Conservation (phyloP, 1,284 basidiomycete genomes). For the Xerocomus minutiporus region DNA sequence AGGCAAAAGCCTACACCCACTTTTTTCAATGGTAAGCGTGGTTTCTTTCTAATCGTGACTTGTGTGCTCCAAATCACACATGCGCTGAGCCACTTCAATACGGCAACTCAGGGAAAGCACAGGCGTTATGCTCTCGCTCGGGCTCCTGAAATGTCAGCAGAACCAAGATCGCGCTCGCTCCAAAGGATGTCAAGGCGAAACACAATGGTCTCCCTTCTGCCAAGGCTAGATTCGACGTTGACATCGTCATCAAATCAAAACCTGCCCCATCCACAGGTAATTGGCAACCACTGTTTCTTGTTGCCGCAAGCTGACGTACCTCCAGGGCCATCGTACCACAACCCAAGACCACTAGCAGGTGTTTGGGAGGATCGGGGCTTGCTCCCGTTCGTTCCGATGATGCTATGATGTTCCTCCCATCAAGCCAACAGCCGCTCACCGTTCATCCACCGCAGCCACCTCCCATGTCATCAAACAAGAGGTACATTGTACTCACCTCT, state of each 20-base stretch:
- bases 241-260: slow-evolving; percentile 49
- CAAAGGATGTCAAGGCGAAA: slow-evolving; percentile 41
- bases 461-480: slow-evolving; percentile 29
- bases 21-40: too few species aligned
- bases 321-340: slow-evolving; percentile 22
- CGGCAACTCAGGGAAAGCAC: slow-evolving; percentile 51
- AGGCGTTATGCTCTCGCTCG: slow-evolving; percentile 73
- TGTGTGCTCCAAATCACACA: too few species aligned
- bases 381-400: slow-evolving; percentile 38
- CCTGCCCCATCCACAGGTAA: slow-evolving; percentile 30
- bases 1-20: slow-evolving; percentile 39
- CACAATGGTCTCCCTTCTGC: slow-evolving; percentile 36
- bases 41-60: too few species aligned
- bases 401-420: slow-evolving; percentile 46
- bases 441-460: slow-evolving; percentile 5
- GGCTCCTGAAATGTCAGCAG: slow-evolving; percentile 49
- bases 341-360: slow-evolving; percentile 26
- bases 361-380: slow-evolving; percentile 36
- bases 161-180: slow-evolving; percentile 35
- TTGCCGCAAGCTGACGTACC: slow-evolving; percentile 32
- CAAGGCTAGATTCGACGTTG: slow-evolving; percentile 45
- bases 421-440: slow-evolving; percentile 3
- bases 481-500: slow-evolving; percentile 25
- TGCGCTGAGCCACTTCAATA: slow-evolving; percentile 33
- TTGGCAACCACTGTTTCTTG: slow-evolving; percentile 40